Percentiles rank a stretch among this genome's conserved stretches.
phyloP scores from a whole-genome alignment of 2,329 filamentous ascomycete genomes.

The Exophiala phaeomuriformis region DNA sequence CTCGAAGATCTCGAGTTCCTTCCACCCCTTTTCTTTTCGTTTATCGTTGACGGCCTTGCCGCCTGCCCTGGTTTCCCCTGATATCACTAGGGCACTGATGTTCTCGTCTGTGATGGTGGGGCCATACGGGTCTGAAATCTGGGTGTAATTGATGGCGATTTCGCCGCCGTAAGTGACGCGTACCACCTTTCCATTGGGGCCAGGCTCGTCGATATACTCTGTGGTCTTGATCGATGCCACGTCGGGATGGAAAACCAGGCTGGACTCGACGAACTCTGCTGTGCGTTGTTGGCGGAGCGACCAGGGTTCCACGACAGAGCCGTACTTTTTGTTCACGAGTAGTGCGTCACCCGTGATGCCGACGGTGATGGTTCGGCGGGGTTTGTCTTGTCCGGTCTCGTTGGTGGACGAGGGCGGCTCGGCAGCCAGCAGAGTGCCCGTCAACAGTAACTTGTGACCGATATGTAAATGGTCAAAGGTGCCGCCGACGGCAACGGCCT shows the following conservation, averaged over 20 bases:
- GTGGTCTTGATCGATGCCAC: conserved; percentile 30
- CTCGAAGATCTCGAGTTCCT: conserved; percentile 69
- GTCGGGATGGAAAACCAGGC: conserved; percentile 53
- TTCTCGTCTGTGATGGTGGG: conserved; percentile 77
- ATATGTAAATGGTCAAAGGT: conserved; percentile 96
- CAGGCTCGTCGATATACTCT: conserved; percentile 33
- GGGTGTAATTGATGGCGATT: conserved; percentile 67
- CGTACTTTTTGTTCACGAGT: conserved; percentile 81
- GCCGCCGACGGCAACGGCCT: conserved; percentile 72
- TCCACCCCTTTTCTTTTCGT: conserved; percentile 68
- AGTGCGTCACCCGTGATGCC: conserved; percentile 86
- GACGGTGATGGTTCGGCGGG: conserved; percentile 52
- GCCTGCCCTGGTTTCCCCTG: conserved; percentile 76
- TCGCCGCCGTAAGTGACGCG: conserved; percentile 31
- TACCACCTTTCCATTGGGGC: conserved; percentile 36
- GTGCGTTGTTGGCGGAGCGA: conserved; percentile 61
- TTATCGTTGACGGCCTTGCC: conserved; percentile 82
- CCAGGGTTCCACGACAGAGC: conserved; percentile 75
- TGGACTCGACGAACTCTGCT: conserved; percentile 60
- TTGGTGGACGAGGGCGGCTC: conserved; percentile 42
- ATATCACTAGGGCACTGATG: conserved; percentile 76
- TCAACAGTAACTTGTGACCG: conserved; percentile 91
- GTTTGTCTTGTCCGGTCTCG: conserved; percentile 5
- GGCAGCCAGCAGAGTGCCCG: conserved; percentile 70
- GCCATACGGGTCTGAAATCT: conserved; percentile 81